These are phyloP conservation scores for Penicillium sp. DNA, from an alignment of 2,329 filamentous ascomycete genomes.

Conservation along the genomic window DNA sequence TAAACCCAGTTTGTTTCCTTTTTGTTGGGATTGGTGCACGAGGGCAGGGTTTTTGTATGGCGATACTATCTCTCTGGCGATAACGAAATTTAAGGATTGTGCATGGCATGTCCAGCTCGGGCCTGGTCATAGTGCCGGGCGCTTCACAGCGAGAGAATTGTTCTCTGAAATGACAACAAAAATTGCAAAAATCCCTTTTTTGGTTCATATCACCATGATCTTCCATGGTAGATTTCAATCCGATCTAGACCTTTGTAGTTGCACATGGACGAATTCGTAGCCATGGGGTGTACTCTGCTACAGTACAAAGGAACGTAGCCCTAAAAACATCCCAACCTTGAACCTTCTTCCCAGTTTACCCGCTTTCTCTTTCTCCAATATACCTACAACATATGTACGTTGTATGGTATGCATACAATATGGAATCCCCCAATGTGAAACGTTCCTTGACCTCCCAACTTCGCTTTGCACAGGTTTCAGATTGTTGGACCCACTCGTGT, in stretches of 20 bases:
- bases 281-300: neutral
- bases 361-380: neutral
- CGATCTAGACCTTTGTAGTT: constrained; percentile 26
- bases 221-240: constrained; percentile 34
- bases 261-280: neutral
- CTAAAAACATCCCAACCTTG: neutral
- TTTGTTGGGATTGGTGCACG: constrained; percentile 24
- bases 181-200: constrained; percentile 39
- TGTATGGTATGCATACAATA: neutral
- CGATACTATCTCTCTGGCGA: constrained; percentile 30
- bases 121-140: constrained; percentile 42
- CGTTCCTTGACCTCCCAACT: neutral
- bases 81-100: constrained; percentile 34
- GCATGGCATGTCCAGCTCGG: constrained; percentile 29
- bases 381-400: too few species aligned
- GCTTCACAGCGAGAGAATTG: constrained; percentile 51
- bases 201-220: constrained; percentile 49
- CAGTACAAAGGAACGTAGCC: neutral
- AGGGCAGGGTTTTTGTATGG: constrained; percentile 30
- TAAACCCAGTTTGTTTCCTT: constrained; percentile 49
- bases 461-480: constrained; percentile 7
- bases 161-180: constrained; percentile 44
- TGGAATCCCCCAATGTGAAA: neutral
- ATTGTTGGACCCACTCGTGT: constrained; percentile 12
- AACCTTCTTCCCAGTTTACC: neutral